Evolutionary conservation across 2,329 filamentous ascomycete genomes (phyloP).

Genomic region (Alternaria sp.): DNA sequence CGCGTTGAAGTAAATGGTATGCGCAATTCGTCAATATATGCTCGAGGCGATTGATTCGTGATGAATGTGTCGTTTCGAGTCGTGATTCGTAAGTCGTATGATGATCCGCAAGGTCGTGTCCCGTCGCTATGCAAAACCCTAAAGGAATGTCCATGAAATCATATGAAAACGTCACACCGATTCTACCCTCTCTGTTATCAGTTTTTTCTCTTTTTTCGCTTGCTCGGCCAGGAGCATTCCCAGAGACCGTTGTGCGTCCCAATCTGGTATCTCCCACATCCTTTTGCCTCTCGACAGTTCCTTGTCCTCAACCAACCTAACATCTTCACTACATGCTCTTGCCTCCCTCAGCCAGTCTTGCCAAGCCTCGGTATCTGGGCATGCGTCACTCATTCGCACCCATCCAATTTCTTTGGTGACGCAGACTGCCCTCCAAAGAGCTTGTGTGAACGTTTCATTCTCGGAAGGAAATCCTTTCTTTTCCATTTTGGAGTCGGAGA

Average conservation of each 20-base stretch:
- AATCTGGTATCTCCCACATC: constrained; percentile 45
- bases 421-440: constrained; percentile 60
- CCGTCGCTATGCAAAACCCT: constrained; percentile 5
- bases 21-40: neutral
- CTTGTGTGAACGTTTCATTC: constrained; percentile 56
- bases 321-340: constrained; percentile 27
- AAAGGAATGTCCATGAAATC: neutral
- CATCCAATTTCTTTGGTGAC: constrained; percentile 56
- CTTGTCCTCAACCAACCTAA: constrained; percentile 20
- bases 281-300: constrained; percentile 25
- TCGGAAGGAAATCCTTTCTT: constrained; percentile 44
- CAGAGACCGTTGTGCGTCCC: constrained; percentile 43
- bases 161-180: constrained; percentile 20
- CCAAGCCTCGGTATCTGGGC: constrained; percentile 55
- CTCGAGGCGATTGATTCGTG: neutral
- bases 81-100: constrained; percentile 6
- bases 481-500: constrained; percentile 46
- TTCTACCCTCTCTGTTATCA: constrained; percentile 22
- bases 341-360: constrained; percentile 54
- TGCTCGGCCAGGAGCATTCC: constrained; percentile 31
- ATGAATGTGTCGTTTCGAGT: neutral
- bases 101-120: neutral
- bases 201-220: constrained; percentile 26
- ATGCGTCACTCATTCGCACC: constrained; percentile 53
- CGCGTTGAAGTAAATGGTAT: neutral